A percentile compares a stretch with the other conserved stretches of the same genome.
Conservation (phyloP, 495 filamentous ascomycete genomes). For the Extremus antarcticus region DNA sequence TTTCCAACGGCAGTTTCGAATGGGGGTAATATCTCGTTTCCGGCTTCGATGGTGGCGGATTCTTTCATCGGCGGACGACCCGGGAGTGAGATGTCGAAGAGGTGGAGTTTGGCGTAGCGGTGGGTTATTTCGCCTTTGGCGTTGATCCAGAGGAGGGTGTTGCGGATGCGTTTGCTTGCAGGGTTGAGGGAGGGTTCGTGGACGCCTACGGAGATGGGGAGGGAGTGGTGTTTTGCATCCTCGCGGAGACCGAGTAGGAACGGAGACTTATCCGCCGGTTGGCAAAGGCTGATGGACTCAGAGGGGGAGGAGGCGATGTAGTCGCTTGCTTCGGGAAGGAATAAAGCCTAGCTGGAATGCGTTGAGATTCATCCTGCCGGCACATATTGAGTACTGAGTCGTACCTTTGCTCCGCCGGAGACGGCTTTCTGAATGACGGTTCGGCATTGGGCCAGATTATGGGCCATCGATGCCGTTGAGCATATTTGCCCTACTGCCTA, state of each 20-base stretch:
- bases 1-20: slow-evolving; percentile 63
- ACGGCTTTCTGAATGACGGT: slow-evolving; percentile 60
- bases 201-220: slow-evolving; percentile 81
- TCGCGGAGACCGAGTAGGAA: slow-evolving; percentile 66
- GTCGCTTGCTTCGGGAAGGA: slow-evolving; percentile 86
- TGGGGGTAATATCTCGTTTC: slow-evolving; percentile 49
- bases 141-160: slow-evolving; percentile 61
- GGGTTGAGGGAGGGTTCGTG: slow-evolving; percentile 57
- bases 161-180: slow-evolving; percentile 43
- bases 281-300: slow-evolving; percentile 57
- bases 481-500: slow-evolving; percentile 84
- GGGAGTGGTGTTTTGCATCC: slow-evolving; percentile 44
- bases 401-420: slow-evolving; percentile 64
- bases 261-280: slow-evolving; percentile 41
- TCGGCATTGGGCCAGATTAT: slow-evolving; percentile 70
- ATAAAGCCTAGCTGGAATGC: slow-evolving; percentile 50
- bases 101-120: slow-evolving; percentile 66
- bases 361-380: neutral
- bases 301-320: slow-evolving; percentile 62
- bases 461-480: slow-evolving; percentile 63
- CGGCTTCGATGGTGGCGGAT: slow-evolving; percentile 52
- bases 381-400: slow-evolving; percentile 3
- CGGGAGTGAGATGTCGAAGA: slow-evolving; percentile 63
- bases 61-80: slow-evolving; percentile 53
- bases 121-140: slow-evolving; percentile 49